Conservation (phyloP, 2,329 filamentous ascomycete species). For the Trichoderma sp. region DNA sequence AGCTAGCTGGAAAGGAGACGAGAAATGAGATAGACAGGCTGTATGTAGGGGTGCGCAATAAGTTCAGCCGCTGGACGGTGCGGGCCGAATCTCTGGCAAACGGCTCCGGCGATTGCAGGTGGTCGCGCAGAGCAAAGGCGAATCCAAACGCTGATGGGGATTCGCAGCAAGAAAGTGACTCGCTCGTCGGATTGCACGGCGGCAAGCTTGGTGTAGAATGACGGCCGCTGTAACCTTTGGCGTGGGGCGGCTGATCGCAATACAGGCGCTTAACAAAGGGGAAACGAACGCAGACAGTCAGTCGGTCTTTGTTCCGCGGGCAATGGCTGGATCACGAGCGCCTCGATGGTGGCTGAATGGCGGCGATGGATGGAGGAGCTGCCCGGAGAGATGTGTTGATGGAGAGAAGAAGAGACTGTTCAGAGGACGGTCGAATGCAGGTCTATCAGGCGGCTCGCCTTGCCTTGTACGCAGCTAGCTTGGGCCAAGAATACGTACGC, state of each 20-base stretch:
- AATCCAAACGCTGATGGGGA: conserved; percentile 9
- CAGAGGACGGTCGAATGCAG: conserved; percentile 2
- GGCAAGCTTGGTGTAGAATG: conserved; percentile 17
- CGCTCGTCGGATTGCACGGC: conserved; percentile 14
- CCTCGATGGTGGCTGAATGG: conserved; percentile 11
- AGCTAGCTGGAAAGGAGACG: conserved; percentile 24
- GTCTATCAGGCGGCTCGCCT: conserved; percentile 21
- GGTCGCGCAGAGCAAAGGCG: not conserved
- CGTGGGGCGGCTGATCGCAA: conserved; percentile 28
- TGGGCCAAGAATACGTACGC: conserved; percentile 26
- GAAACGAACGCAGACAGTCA: conserved; percentile 6
- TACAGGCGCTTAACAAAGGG: conserved; percentile 27
- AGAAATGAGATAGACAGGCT: conserved; percentile 9
- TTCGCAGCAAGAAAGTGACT: conserved; percentile 2
- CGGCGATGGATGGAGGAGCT: not conserved
- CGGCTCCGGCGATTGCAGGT: not conserved
- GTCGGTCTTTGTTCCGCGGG: conserved; percentile 5
- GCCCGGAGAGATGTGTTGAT: not conserved
- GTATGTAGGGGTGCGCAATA: conserved; percentile 14
- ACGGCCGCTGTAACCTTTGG: not conserved
- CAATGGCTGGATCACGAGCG: conserved; percentile 1
- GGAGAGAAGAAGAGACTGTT: conserved; percentile 5
- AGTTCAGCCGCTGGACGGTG: conserved; percentile 16
- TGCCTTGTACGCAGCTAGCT: conserved; percentile 21
- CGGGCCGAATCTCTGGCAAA: conserved; percentile 2